Evolutionary conservation across 352 stramenopile species (phyloP), one percentile per base, ranked within the genome.

Genomic region (Peronospora belbahrii): DNA sequence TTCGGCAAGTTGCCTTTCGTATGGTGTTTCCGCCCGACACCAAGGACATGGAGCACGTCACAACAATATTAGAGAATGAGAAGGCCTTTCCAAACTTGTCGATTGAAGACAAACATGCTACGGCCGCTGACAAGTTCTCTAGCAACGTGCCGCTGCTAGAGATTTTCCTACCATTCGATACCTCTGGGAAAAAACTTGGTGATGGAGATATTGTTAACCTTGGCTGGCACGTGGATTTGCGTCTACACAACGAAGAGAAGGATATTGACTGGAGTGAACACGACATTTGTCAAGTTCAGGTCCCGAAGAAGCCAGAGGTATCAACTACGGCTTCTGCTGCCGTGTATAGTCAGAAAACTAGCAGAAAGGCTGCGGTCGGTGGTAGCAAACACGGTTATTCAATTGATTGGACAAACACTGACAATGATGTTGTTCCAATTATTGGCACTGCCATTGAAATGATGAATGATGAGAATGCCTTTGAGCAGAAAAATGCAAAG

Each of bases 151-250:
- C 61, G 15, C 40, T 63, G 28, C 3, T 88, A 22, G 65, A 85
- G 27, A 55, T 88, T 15, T 65, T 86, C 20, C 38, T 88, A 35
- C 76, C 76, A 2, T 83, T 88, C 42, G 84, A 88, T 43, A 31
- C 83, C 32, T 86, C 76, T 4, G 72, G 67, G 5, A 88, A 86
- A 52, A 67, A 85, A 27, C 40, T 85, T 17, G 52, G 56, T 4
- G 49, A 62, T 14, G 72, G 72, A 6, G 72, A 86, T 17, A 38
- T 76, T 40, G 31, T 88, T 9, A 58, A 66, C 20, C 63, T 88
- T 14, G 76, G 62, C 17, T 71, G 71, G 44, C 62, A 84, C 14
- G 50, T 73, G 28, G 56, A 56, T 7, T 36, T 85, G 10, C 67
- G 74, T 0, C 46, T 88, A 6, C 74, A 86, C 20, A 74, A 75